Evolutionary conservation across 2,329 filamentous ascomycete genomes (phyloP).

Genomic region (Fusarium scirpi): DNA sequence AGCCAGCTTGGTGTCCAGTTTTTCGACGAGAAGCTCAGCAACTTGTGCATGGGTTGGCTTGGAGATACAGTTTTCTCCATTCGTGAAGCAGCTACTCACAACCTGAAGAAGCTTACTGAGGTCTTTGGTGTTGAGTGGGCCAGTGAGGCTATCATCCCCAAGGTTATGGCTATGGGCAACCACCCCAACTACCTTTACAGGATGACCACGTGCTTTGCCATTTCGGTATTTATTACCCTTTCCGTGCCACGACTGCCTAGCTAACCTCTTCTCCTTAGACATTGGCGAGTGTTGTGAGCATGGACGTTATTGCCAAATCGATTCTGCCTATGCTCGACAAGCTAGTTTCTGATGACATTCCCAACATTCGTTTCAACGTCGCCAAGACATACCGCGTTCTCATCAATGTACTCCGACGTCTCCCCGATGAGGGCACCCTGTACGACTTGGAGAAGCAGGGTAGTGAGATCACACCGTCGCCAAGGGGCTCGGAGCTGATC

Average conservation of each 20-base stretch:
- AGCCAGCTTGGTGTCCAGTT: constrained; percentile 97
- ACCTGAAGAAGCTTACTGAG: constrained; percentile 97
- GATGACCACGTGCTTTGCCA: constrained; percentile 99
- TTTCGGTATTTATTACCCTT: constrained; percentile 77
- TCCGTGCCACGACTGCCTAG: constrained; percentile 1
- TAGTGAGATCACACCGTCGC: constrained; percentile 70
- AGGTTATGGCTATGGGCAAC: constrained; percentile 98
- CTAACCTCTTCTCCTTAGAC: constrained; percentile 69
- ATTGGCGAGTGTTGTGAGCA: constrained; percentile 89
- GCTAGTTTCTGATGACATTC: constrained; percentile 93
- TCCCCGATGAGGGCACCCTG: constrained; percentile 90
- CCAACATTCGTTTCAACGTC: constrained; percentile 99
- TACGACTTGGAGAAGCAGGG: constrained; percentile 86
- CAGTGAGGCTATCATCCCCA: constrained; percentile 95
- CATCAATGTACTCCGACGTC: constrained; percentile 89
- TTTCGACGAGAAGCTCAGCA: constrained; percentile 97
- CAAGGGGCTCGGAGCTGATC: constrained; percentile 82
- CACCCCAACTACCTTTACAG: constrained; percentile 99
- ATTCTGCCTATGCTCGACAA: constrained; percentile 97
- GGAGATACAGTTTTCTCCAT: constrained; percentile 99
- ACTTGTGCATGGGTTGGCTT: constrained; percentile 97
- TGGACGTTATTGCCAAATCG: constrained; percentile 91
- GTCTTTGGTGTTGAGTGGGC: constrained; percentile 99
- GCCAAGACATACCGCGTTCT: constrained; percentile 96
- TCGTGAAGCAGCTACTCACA: constrained; percentile 95